Evolutionary conservation across 1,139 yeast species (phyloP).

Genomic region (Wickerhamomyces sp.): DNA sequence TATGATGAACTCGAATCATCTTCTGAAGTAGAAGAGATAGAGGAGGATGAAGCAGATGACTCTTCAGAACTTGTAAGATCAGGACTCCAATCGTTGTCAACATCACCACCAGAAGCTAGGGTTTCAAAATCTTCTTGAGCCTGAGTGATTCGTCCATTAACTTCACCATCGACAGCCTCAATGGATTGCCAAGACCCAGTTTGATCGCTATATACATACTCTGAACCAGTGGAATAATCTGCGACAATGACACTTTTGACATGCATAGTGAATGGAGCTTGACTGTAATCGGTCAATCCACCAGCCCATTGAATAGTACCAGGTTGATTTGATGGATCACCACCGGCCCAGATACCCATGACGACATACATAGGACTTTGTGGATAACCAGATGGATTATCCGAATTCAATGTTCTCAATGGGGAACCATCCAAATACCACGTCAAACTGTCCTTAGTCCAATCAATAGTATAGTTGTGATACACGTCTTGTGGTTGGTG

Average conservation of each 20-base stretch:
- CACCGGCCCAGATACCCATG: slow-evolving; percentile 81
- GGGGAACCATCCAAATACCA: slow-evolving; percentile 61
- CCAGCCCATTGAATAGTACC: slow-evolving; percentile 89
- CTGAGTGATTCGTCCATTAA: slow-evolving; percentile 53
- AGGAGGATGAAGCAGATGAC: slow-evolving; percentile 7
- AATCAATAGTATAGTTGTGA: slow-evolving; percentile 78
- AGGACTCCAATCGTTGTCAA: slow-evolving; percentile 12
- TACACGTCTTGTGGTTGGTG: slow-evolving; percentile 48
- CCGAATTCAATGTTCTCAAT: slow-evolving; percentile 52
- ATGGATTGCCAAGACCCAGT: slow-evolving; percentile 70
- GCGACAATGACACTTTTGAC: slow-evolving; percentile 56
- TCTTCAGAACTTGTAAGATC: slow-evolving; percentile 8
- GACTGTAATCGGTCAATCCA: slow-evolving; percentile 59
- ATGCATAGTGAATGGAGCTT: slow-evolving; percentile 67
- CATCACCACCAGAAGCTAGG: slow-evolving; percentile 30
- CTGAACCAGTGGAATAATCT: slow-evolving; percentile 77
- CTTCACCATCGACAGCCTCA: slow-evolving; percentile 53
- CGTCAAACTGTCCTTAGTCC: slow-evolving; percentile 57
- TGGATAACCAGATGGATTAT: slow-evolving; percentile 61
- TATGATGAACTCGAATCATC: slow-evolving; percentile 1
- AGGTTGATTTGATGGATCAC: slow-evolving; percentile 55
- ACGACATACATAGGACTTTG: slow-evolving; percentile 71
- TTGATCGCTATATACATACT: slow-evolving; percentile 58
- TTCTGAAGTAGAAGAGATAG: slow-evolving; percentile 7
- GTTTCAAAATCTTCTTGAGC: slow-evolving; percentile 46